Conservation (phyloP, 768 basidiomycete genomes). For the Scleroderma citrinum region DNA sequence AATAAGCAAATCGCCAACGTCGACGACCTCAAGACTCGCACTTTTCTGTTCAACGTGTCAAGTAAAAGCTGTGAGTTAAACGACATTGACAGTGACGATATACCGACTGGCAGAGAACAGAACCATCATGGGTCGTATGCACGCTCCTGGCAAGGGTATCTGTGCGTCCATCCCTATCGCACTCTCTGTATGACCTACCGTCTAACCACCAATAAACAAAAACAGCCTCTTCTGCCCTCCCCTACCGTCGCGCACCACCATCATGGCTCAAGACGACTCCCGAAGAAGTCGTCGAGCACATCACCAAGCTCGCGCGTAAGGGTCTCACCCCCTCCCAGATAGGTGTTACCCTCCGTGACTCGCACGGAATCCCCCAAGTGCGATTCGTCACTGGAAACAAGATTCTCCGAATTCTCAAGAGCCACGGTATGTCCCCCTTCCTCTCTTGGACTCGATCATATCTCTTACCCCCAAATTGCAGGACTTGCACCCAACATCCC, state of each 20-base stretch:
- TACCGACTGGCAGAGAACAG: slow-evolving; percentile 20
- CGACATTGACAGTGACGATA: slow-evolving; percentile 4
- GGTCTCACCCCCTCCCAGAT: slow-evolving; percentile 97
- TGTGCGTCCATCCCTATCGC: slow-evolving; percentile 48
- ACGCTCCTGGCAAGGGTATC: slow-evolving; percentile 99
- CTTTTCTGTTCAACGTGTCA: slow-evolving; percentile 9
- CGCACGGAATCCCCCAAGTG: slow-evolving; percentile 97
- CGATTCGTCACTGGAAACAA: slow-evolving; percentile 99
- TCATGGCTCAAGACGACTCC: slow-evolving; percentile 96
- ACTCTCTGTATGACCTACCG: neutral
- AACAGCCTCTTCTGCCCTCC: slow-evolving; percentile 80
- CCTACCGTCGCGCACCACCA: slow-evolving; percentile 92
- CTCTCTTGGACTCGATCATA: slow-evolving; percentile 42
- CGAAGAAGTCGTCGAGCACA: slow-evolving; percentile 93
- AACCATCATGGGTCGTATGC: slow-evolving; percentile 91
- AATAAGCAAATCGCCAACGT: slow-evolving; percentile 13
- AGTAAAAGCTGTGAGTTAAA: slow-evolving; percentile 33
- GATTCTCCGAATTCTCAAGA: slow-evolving; percentile 96
- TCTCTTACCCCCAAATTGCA: slow-evolving; percentile 33
- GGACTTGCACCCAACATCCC: slow-evolving; percentile 96
- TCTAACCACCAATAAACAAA: slow-evolving; percentile 32
- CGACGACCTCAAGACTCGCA: slow-evolving; percentile 40
- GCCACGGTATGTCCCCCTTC: slow-evolving; percentile 51
- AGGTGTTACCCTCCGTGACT: slow-evolving; percentile 96
- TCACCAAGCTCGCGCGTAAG: slow-evolving; percentile 95